These are phyloP conservation scores for Tilletia caries DNA, from an alignment of 1,284 basidiomycete species.

Conservation along the genomic window DNA sequence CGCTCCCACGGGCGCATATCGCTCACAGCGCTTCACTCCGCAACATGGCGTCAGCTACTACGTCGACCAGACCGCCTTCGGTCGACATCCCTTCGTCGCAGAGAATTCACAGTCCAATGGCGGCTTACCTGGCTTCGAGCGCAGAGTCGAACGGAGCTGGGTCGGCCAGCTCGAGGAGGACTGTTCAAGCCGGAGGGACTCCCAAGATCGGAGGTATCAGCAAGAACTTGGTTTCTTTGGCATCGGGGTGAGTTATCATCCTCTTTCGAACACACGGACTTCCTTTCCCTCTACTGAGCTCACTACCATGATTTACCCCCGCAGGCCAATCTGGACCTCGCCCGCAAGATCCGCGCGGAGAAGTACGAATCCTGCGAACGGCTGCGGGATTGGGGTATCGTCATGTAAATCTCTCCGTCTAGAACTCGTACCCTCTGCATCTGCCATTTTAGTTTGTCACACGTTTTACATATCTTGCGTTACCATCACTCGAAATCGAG, in stretches of 20 bases:
- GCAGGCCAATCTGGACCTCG: conserved; percentile 37
- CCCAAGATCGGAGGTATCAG: conserved; percentile 33
- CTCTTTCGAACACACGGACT: background rate
- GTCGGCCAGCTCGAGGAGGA: conserved; percentile 33
- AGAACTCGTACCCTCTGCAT: too few relatives aligned
- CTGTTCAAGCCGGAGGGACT: conserved; percentile 33
- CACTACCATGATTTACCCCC: background rate
- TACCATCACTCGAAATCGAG: too few relatives aligned
- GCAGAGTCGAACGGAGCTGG: conserved; percentile 37
- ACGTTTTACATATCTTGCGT: too few relatives aligned
- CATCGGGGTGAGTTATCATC: conserved; percentile 26
- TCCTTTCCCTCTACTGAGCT: background rate
- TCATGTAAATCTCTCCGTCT: conserved; percentile 22
- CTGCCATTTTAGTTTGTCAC: too few relatives aligned
- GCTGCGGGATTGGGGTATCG: conserved; percentile 39
- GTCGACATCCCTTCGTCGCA: conserved; percentile 64
- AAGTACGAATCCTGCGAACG: conserved; percentile 48
- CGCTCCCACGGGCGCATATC: conserved; percentile 53
- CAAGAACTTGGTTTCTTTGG: conserved; percentile 39
- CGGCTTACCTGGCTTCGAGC: conserved; percentile 31
- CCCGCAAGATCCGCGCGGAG: conserved; percentile 38
- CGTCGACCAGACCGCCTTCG: conserved; percentile 76
- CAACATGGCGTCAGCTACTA: conserved; percentile 75
- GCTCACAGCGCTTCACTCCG: conserved; percentile 59
- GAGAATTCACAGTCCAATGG: conserved; percentile 17